Base-by-base conservation (phyloP, 1,284 basidiomycete genomes). In the Neolentinus lepideus region DNA sequence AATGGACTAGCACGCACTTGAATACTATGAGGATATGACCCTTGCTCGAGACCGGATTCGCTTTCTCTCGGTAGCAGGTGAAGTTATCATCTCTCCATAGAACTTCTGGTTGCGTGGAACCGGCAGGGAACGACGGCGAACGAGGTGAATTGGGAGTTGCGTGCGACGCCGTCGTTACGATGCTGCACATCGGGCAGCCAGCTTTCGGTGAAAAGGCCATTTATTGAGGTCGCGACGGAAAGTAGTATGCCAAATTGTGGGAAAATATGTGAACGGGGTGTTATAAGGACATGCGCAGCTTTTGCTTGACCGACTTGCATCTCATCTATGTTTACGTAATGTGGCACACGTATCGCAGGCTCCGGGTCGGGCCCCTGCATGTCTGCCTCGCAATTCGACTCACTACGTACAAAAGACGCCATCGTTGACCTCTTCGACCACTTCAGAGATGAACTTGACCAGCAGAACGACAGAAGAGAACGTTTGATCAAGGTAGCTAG, bases 401-500 rank as follows among this genome's bases (percentile, higher is more conserved):
- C 36, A 56, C 51, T 63, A 26, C 52, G 31, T 53, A 61, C 66
- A 12, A 59, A 64, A 27, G 64, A 64, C 36, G 58, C 62, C 26
- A 69, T 72, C 59, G 62, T 69, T 36, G 56, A 63, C 19, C 63
- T 71, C 26, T 91, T 92, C 63, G 72, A 80, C 51, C 59, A 60
- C 10, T 91, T 89, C 69, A 79, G 87, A 59, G 76, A 76, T 43
- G 80, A 90, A 54, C 74, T 93, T 25, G 91, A 93, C 71, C 80
- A 84, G 33, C 77, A 84, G 65, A 81, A 89, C 65, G 88, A 92
- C 67, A 75, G 83, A 58, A 72, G 86, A 45, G 93, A 96, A 64
- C 80, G 89, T 26, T 78, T 95, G 59, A 90, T 94, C 67, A 95
- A 94, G 80, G 88, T 88, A 57, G 45, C 60, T 59, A 29, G 54